Conservation (phyloP, 2,329 filamentous ascomycete genomes). For the Paraconiothyrium sp. region DNA sequence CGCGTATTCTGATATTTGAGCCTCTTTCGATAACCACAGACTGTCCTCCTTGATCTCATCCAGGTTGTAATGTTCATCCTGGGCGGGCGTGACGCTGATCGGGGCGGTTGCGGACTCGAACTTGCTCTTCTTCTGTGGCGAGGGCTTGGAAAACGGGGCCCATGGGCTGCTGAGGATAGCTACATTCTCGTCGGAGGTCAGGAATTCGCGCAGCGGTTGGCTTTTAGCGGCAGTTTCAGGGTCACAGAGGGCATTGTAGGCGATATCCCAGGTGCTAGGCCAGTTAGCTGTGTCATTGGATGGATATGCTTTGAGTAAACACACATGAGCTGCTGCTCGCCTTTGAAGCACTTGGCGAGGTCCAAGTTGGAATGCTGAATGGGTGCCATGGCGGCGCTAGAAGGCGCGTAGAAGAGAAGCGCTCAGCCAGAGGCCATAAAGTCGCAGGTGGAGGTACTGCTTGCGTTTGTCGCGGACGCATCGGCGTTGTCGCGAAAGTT, state of each 20-base stretch:
- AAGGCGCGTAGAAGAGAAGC: slow-evolving; percentile 39
- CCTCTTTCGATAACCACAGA: slow-evolving; percentile 82
- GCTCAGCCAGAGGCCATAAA: slow-evolving; percentile 48
- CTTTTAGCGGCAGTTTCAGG: slow-evolving; percentile 55
- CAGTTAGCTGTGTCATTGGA: slow-evolving; percentile 38
- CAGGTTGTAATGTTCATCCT: slow-evolving; percentile 74
- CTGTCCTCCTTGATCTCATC: slow-evolving; percentile 85
- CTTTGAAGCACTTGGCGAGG: slow-evolving; percentile 83
- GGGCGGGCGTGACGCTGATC: slow-evolving; percentile 79
- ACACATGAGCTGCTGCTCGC: slow-evolving; percentile 82
- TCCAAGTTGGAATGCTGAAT: slow-evolving; percentile 66
- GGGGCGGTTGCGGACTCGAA: slow-evolving; percentile 89
- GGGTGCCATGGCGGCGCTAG: slow-evolving; percentile 50
- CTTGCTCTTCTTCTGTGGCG: slow-evolving; percentile 70
- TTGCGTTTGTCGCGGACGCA: slow-evolving; percentile 27
- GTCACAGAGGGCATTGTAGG: slow-evolving; percentile 63
- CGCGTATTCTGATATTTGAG: slow-evolving; percentile 80
- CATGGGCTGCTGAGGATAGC: slow-evolving; percentile 74
- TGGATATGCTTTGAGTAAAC: slow-evolving; percentile 48
- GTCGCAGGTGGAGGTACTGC: slow-evolving; percentile 26
- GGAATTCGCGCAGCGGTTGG: slow-evolving; percentile 68
- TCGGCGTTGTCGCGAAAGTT: not conserved
- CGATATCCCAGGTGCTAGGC: slow-evolving; percentile 68
- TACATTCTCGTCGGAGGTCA: slow-evolving; percentile 74
- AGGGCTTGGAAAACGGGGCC: slow-evolving; percentile 71